Percentiles rank a stretch among this genome's conserved stretches.
Conservation (phyloP, 176 grass and related monocot genomes). For the Oryza brachyantha region DNA sequence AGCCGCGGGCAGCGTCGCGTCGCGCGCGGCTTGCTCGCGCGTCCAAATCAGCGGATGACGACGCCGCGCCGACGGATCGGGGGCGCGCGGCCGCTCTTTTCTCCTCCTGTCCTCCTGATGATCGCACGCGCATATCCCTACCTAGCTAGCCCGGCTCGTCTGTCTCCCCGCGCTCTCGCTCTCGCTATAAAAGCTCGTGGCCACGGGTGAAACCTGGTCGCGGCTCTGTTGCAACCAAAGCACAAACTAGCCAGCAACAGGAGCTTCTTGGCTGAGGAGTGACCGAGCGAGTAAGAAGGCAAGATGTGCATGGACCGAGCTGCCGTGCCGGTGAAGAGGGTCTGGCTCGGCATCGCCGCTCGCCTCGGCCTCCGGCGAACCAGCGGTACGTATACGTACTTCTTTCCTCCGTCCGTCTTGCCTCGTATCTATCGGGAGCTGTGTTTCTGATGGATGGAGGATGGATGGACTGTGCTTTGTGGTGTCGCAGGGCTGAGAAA, state of each 20-base stretch:
- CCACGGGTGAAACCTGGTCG: not conserved
- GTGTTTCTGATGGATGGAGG: slow-evolving; percentile 23
- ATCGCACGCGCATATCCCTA: slow-evolving; percentile 40
- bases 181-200: slow-evolving; percentile 35
- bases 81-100: too few relatives aligned
- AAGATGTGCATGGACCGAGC: slow-evolving; percentile 53
- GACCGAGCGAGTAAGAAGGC: not conserved
- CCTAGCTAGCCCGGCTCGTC: slow-evolving; percentile 3
- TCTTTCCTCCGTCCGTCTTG: not conserved
- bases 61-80: slow-evolving; percentile 11
- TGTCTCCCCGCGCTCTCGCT: not conserved
- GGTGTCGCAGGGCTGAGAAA: slow-evolving; percentile 56
- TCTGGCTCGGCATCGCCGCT: slow-evolving; percentile 52
- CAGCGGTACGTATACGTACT: slow-evolving; percentile 30
- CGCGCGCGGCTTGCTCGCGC: not conserved
- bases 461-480: not conserved
- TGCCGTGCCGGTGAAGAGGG: slow-evolving; percentile 50
- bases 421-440: not conserved
- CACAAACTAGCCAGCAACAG: not conserved
- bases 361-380: slow-evolving; percentile 50
- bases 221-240: not conserved
- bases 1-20: slow-evolving; percentile 23
- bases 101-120: not conserved
- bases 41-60: slow-evolving; percentile 31
- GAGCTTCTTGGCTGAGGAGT: not conserved